Percentiles rank a stretch among this genome's conserved stretches.
These are phyloP conservation scores for Naganishia friedmannii DNA, from an alignment of 768 basidiomycete species.

Conservation along the genomic window DNA sequence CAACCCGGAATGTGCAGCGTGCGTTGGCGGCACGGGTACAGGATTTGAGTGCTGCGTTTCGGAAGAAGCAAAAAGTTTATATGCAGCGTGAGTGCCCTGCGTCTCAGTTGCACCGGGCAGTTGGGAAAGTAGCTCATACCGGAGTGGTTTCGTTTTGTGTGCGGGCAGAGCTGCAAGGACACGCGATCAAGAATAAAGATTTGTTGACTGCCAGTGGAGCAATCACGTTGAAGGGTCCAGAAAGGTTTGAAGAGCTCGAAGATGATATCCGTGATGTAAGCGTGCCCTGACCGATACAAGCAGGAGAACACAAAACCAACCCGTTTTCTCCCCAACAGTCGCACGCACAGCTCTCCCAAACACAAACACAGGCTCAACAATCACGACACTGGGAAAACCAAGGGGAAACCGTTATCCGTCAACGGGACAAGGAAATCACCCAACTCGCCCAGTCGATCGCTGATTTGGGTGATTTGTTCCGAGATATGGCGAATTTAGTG, in stretches of 20 bases:
- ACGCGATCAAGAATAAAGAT: slow-evolving; percentile 96
- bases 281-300: slow-evolving; percentile 35
- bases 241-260: slow-evolving; percentile 77
- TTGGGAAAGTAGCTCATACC: background rate
- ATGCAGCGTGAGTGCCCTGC: slow-evolving; percentile 78
- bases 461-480: slow-evolving; percentile 89
- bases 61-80: slow-evolving; percentile 97
- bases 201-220: slow-evolving; percentile 81
- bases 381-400: slow-evolving; percentile 19
- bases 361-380: slow-evolving; percentile 51
- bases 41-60: slow-evolving; percentile 82
- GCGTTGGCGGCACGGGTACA: slow-evolving; percentile 95
- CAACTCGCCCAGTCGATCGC: slow-evolving; percentile 90
- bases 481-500: slow-evolving; percentile 85
- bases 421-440: slow-evolving; percentile 68
- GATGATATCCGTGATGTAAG: slow-evolving; percentile 85
- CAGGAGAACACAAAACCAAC: background rate
- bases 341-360: slow-evolving; percentile 38
- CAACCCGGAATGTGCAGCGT: slow-evolving; percentile 91
- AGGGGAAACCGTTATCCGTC: slow-evolving; percentile 55
- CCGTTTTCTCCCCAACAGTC: slow-evolving; percentile 15
- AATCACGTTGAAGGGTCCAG: slow-evolving; percentile 74
- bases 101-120: too few relatives aligned
- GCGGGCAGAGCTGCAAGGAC: slow-evolving; percentile 79
- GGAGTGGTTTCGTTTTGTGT: background rate